Percentiles rank a stretch among this genome's conserved stretches.
phyloP scores from a whole-genome alignment of 2,329 filamentous ascomycete species.

The Nigrograna mackinnonii region DNA sequence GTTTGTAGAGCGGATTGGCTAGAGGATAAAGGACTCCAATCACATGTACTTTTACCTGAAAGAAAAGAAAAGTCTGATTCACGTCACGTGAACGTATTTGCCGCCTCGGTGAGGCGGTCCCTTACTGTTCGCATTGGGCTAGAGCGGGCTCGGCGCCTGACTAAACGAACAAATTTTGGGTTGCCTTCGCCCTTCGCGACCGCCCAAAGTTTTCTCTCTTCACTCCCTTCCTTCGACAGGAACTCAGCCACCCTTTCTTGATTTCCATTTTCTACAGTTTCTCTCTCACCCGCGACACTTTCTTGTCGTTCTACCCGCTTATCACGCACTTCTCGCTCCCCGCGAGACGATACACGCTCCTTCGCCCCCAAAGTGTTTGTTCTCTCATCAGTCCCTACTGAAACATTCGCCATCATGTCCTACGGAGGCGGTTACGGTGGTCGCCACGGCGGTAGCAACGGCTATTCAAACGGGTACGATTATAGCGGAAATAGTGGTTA shows the following conservation, averaged over 20 bases:
- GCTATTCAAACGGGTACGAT: conserved; percentile 60
- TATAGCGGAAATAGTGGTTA: conserved; percentile 43
- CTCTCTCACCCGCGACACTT: conserved; percentile 20
- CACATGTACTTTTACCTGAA: too few species aligned
- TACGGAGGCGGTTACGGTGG: conserved; percentile 58
- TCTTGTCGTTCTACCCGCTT: conserved; percentile 26
- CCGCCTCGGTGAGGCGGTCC: too few species aligned
- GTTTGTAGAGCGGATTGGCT: too few species aligned
- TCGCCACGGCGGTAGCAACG: conserved; percentile 50
- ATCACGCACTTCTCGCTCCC: conserved; percentile 15
- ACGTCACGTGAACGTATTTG: too few species aligned
- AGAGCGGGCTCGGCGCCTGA: too few species aligned
- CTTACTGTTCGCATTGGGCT: too few species aligned
- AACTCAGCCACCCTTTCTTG: not conserved
- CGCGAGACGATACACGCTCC: conserved; percentile 22
- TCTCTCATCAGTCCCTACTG: conserved; percentile 36
- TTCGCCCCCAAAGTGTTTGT: conserved; percentile 23
- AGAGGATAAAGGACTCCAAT: too few species aligned
- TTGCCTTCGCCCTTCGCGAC: not conserved
- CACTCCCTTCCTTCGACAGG: not conserved
- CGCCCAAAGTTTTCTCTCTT: conserved; percentile 3
- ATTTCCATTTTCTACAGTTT: not conserved
- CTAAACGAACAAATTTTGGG: not conserved
- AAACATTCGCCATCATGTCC: conserved; percentile 62
- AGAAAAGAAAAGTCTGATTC: too few species aligned